Conservation (phyloP, 2,329 filamentous ascomycete genomes). For the Blastomyces gilchristii region DNA sequence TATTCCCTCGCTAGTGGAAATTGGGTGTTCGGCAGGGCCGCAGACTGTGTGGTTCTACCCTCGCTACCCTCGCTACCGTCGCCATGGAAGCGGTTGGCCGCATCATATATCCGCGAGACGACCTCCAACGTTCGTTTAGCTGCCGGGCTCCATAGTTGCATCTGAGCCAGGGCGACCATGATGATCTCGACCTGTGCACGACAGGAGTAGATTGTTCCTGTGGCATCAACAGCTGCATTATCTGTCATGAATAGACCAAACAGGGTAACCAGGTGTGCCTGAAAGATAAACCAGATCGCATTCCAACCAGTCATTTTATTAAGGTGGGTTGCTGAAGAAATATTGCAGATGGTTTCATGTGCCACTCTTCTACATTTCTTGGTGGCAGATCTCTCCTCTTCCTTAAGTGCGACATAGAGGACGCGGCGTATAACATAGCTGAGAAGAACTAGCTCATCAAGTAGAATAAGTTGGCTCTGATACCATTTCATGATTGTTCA, state of each 20-base stretch:
- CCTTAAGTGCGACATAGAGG: constrained; percentile 40
- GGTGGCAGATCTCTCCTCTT: constrained; percentile 58
- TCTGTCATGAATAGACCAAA: constrained; percentile 54
- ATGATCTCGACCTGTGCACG: constrained; percentile 48
- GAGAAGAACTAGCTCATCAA: constrained; percentile 63
- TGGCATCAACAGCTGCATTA: constrained; percentile 45
- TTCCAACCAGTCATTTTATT: constrained; percentile 75
- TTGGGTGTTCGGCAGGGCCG: not conserved
- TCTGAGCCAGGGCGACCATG: constrained; percentile 34
- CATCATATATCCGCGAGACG: constrained; percentile 54
- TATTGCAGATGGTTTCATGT: constrained; percentile 60
- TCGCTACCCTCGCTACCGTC: constrained; percentile 11
- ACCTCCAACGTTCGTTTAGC: constrained; percentile 54
- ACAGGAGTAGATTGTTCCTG: constrained; percentile 42
- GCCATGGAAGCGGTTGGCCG: constrained; percentile 28
- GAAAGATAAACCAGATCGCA: constrained; percentile 71
- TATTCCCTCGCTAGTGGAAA: not conserved
- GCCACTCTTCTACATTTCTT: constrained; percentile 60
- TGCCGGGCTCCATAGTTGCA: constrained; percentile 56
- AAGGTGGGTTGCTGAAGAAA: constrained; percentile 57
- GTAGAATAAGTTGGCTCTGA: constrained; percentile 64
- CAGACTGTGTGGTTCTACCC: not conserved
- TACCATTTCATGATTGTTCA: constrained; percentile 72
- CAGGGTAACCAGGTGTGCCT: constrained; percentile 68
- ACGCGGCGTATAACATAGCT: constrained; percentile 49